Conservation (phyloP, 1,284 basidiomycete genomes). For the Singerocomus inundabilis region DNA sequence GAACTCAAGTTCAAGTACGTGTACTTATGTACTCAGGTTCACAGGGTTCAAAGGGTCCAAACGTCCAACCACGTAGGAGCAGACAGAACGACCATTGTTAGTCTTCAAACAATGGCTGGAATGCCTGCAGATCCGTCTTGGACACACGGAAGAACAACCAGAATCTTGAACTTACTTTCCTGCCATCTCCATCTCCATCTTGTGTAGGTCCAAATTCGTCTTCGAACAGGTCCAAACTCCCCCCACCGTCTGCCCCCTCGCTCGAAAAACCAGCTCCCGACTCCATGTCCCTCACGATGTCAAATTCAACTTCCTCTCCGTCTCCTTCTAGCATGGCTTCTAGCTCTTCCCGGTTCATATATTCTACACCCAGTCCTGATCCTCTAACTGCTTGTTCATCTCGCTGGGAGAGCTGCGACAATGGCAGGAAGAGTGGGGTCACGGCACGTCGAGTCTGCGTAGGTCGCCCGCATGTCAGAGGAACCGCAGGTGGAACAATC, state of each 20-base stretch:
- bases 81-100: slow-evolving; percentile 29
- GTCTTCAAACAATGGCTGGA: slow-evolving; percentile 68
- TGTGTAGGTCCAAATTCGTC: slow-evolving; percentile 58
- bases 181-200: slow-evolving; percentile 25
- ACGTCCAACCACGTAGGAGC: not conserved
- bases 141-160: not conserved
- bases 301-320: slow-evolving; percentile 58
- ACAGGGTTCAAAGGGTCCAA: not conserved
- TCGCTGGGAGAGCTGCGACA: slow-evolving; percentile 56
- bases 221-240: slow-evolving; percentile 39
- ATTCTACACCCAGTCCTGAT: slow-evolving; percentile 62
- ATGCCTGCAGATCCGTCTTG: slow-evolving; percentile 37
- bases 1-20: not conserved
- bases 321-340: slow-evolving; percentile 63
- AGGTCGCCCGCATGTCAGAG: slow-evolving; percentile 42
- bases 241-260: slow-evolving; percentile 14
- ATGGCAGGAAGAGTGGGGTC: slow-evolving; percentile 64
- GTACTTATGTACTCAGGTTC: not conserved
- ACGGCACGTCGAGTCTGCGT: slow-evolving; percentile 20
- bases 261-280: not conserved
- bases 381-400: slow-evolving; percentile 50
- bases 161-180: slow-evolving; percentile 34
- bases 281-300: slow-evolving; percentile 20
- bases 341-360: slow-evolving; percentile 63
- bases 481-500: slow-evolving; percentile 29